These are phyloP conservation scores for Deakozyma indianensis DNA, from an alignment of 805 yeast species.

Conservation along the genomic window DNA sequence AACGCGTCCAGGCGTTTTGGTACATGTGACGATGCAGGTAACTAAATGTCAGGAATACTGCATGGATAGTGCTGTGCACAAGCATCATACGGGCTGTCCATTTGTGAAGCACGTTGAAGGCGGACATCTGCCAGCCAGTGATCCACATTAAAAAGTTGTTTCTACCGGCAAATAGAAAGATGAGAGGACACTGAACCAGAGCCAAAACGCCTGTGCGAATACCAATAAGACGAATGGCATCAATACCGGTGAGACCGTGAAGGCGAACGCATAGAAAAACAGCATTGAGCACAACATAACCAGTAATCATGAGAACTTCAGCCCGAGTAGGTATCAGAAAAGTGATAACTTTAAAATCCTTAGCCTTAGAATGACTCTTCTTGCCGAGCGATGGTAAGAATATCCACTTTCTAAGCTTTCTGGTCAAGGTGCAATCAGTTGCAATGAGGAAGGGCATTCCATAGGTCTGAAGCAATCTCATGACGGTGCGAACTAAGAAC, in stretches of 20 bases:
- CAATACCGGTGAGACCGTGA: neutral
- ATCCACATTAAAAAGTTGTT: constrained; percentile 13
- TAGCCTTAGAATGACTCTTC: neutral
- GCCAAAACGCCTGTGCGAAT: constrained; percentile 36
- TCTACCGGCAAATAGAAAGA: constrained; percentile 11
- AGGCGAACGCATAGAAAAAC: constrained; percentile 5
- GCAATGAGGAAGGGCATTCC: neutral
- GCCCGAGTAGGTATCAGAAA: constrained; percentile 26
- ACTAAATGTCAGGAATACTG: constrained; percentile 28
- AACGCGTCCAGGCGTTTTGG: constrained; percentile 8
- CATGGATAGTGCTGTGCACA: constrained; percentile 40
- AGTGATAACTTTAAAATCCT: neutral
- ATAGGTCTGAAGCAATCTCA: neutral
- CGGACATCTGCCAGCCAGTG: constrained; percentile 28
- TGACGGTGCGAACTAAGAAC: neutral
- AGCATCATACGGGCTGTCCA: constrained; percentile 45
- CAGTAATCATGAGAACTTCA: constrained; percentile 24
- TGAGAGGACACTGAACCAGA: constrained; percentile 20
- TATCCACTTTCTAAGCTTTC: neutral
- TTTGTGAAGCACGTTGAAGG: constrained; percentile 42
- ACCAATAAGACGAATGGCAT: constrained; percentile 5
- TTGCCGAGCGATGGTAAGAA: neutral
- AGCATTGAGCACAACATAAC: constrained; percentile 21
- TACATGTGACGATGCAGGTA: constrained; percentile 14
- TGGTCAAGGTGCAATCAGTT: neutral